Evolutionary conservation across 306 rosid species (phyloP).

Genomic region (Comarum palustre): DNA sequence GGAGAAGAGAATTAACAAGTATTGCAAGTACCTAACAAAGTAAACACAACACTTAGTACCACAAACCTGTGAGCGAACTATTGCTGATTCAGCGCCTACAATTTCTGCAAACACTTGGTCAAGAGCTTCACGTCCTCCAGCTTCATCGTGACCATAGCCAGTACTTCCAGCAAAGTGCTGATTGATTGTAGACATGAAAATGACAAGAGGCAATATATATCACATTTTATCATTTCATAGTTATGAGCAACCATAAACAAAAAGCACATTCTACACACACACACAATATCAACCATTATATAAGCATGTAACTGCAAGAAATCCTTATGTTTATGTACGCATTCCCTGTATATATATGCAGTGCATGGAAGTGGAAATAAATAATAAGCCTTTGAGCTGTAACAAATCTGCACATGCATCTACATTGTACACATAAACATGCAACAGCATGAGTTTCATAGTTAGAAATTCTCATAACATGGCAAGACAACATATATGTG

Average conservation of each 20-base stretch:
- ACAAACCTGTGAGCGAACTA: slow-evolving; percentile 88
- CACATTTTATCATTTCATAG: not conserved
- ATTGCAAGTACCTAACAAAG: not conserved
- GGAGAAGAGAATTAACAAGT: slow-evolving; percentile 19
- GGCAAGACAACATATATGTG: not conserved
- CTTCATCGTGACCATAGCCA: slow-evolving; percentile 98
- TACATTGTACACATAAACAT: not conserved
- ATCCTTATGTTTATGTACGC: not conserved
- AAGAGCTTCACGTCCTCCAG: slow-evolving; percentile 94
- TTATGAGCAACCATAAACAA: not conserved
- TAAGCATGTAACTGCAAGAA: not conserved
- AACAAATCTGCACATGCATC: not conserved
- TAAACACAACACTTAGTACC: not conserved
- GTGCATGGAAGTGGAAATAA: not conserved
- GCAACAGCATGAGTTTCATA: not conserved
- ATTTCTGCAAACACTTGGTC: slow-evolving; percentile 90
- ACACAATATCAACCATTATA: not conserved
- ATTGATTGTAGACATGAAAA: slow-evolving; percentile 22
- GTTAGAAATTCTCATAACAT: not conserved
- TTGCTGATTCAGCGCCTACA: slow-evolving; percentile 85
- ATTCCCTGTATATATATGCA: not conserved
- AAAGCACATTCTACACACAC: not conserved
- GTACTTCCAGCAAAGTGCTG: slow-evolving; percentile 92
- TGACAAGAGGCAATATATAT: not conserved
- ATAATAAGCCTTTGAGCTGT: not conserved